Evolutionary conservation across 169 alveolate species (phyloP).

Genomic region (Plasmodium cynomolgi): DNA sequence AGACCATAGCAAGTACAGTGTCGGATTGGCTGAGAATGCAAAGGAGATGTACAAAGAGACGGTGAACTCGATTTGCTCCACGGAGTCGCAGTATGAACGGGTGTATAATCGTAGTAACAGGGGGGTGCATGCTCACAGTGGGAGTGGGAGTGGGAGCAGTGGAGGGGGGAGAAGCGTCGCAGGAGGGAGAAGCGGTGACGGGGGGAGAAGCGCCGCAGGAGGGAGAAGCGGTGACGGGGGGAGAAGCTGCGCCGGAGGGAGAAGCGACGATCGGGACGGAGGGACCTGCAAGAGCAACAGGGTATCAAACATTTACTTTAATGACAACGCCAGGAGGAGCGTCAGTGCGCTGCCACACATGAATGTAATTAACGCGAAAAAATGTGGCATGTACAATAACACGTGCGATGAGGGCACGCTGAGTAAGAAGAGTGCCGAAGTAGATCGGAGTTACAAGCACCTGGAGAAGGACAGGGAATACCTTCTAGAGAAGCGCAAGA

Average conservation of each 20-base stretch:
- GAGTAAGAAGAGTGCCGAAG: background rate
- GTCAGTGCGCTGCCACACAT: slow-evolving; percentile 67
- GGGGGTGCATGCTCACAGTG: background rate
- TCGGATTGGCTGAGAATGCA: background rate
- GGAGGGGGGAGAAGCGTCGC: background rate
- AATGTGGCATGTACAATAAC: background rate
- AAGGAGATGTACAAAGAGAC: slow-evolving; percentile 46
- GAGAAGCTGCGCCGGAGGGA: background rate
- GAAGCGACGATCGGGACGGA: background rate
- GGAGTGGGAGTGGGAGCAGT: background rate
- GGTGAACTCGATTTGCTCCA: slow-evolving; percentile 16
- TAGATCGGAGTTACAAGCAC: slow-evolving; percentile 18
- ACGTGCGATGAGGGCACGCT: slow-evolving; percentile 11
- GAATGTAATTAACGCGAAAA: slow-evolving; percentile 18
- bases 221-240: background rate
- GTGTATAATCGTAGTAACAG: background rate
- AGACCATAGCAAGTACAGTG: background rate
- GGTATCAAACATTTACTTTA: slow-evolving; percentile 58
- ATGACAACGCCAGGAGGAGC: slow-evolving; percentile 70
- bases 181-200: background rate
- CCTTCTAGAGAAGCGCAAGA: slow-evolving; percentile 46
- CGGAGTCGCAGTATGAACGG: slow-evolving; percentile 34
- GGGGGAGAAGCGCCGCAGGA: background rate
- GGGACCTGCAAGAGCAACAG: slow-evolving; percentile 54
- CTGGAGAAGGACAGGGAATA: slow-evolving; percentile 74